Base-by-base conservation (phyloP, 805 yeast genomes). In the Candida palmyrensis region DNA sequence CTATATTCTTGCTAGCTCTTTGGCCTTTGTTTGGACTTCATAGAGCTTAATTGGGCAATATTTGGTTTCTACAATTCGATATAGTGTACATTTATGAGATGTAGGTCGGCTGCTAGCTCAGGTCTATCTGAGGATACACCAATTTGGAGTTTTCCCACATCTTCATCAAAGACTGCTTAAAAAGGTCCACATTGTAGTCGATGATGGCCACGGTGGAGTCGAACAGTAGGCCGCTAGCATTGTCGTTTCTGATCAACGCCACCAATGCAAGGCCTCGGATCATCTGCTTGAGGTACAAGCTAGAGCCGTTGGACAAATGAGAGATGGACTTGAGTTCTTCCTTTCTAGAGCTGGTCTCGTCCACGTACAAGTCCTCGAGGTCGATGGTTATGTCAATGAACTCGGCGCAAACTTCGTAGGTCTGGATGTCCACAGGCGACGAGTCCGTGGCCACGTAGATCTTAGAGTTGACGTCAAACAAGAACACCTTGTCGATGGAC, bases 391-490 rank as follows among this genome's bases (percentile, higher is more conserved):
- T 92, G 55, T 92, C 97, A 29, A 92, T 90, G 51, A 92, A 92
- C 51, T 92, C 97, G 0, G 97, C 94, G 57, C 97, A 92, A 2
- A 90, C 95, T 55, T 92, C 97, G 54, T 92, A 92, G 0, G 94
- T 85, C 51, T 88, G 95, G 25, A 87, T 82, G 59, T 90, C 97
- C 25, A 90, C 96, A 0, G 97, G 97, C 2, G 89, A 79, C 0
- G 96, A 84, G 55, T 92, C 98, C 0, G 97, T 90, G 4, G 97
- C 96, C 30, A 90, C 88, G 53, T 90, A 92, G 14, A 92, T 85
- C 54, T 92, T 92, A 12, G 96, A 83, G 49, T 85, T 84, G 17
- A 90, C 77, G 53, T 92, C 98, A 49, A 92, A 90, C 37, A 92
- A 56, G 48, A 89, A 92, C 13, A 92, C 90, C 62, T 92, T 92